Percentiles rank a stretch among this genome's conserved stretches.
phyloP scores from a whole-genome alignment of 163 green algal species.

The Coccomyxa subellipsoidea region DNA sequence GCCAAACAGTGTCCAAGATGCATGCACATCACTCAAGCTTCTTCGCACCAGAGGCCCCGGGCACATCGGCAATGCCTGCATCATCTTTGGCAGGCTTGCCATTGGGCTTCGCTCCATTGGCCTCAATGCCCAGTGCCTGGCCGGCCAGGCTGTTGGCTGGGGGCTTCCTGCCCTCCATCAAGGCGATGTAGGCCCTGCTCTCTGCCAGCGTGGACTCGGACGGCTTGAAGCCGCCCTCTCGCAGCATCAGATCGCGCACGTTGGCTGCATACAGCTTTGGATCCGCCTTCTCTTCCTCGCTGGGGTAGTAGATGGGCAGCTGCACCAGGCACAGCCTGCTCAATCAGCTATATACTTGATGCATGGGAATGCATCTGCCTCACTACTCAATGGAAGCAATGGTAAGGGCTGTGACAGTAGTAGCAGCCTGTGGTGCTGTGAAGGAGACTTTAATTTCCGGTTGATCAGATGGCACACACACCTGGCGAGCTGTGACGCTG shows the following conservation, averaged over 20 bases:
- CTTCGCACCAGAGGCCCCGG: neutral
- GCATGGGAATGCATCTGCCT: no score
- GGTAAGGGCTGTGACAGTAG: no score
- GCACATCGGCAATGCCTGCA: neutral
- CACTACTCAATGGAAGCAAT: no score
- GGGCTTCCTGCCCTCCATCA: constrained; percentile 15
- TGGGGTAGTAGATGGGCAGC: constrained; percentile 78
- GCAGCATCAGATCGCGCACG: constrained; percentile 68
- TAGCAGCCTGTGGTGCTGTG: no score
- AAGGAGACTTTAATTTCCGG: no score
- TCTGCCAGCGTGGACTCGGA: neutral
- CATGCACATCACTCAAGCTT: neutral
- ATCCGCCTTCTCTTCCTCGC: constrained; percentile 57
- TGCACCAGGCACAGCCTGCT: constrained; percentile 5
- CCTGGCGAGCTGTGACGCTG: constrained; percentile 46
- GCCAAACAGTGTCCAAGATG: no score
- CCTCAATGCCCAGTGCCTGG: neutral
- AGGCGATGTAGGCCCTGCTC: constrained; percentile 11
- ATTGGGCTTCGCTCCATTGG: neutral
- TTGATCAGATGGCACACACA: no score
- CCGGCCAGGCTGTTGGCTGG: neutral
- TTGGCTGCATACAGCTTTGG: constrained; percentile 74
- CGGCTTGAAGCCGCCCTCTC: neutral
- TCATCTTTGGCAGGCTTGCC: neutral
- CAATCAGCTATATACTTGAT: neutral